A percentile compares a stretch with the other conserved stretches of the same genome.
Evolutionary conservation across 768 basidiomycete species (phyloP).

Genomic region (Amanita subjunquillea): DNA sequence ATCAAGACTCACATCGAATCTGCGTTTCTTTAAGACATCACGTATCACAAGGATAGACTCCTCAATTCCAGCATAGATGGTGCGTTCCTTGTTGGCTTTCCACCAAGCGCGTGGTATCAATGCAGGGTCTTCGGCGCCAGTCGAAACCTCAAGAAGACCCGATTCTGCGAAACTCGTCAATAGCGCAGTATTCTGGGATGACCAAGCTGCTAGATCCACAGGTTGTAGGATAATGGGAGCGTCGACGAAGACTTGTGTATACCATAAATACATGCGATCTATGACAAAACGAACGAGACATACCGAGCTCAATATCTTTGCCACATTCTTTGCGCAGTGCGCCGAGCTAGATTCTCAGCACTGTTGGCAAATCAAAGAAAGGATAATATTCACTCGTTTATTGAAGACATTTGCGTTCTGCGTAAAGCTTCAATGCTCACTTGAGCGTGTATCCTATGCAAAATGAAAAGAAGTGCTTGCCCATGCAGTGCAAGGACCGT

Average conservation of each 20-base stretch:
- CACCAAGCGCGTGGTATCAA: constrained; percentile 66
- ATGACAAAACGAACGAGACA: not conserved
- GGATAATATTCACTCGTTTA: constrained; percentile 44
- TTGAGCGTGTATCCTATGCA: not conserved
- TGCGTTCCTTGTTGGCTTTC: constrained; percentile 42
- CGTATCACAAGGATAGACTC: constrained; percentile 44
- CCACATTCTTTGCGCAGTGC: constrained; percentile 63
- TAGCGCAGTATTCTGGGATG: constrained; percentile 11
- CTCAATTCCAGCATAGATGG: constrained; percentile 42
- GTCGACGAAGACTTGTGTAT: constrained; percentile 55
- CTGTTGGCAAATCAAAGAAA: not conserved
- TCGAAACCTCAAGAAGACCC: constrained; percentile 29
- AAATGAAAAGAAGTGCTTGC: constrained; percentile 13
- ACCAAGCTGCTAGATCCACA: constrained; percentile 36
- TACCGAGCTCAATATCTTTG: constrained; percentile 59
- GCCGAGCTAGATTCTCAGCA: constrained; percentile 37
- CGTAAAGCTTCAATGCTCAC: constrained; percentile 37
- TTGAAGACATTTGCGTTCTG: constrained; percentile 65
- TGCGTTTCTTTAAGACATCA: constrained; percentile 45
- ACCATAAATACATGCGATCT: not conserved
- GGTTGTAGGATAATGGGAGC: constrained; percentile 61
- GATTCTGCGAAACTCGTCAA: constrained; percentile 12
- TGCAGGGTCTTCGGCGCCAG: constrained; percentile 33
- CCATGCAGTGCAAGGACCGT: constrained; percentile 33
- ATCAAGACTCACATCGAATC: constrained; percentile 49